Percentiles rank a stretch among this genome's conserved stretches.
These are phyloP conservation scores for Ammopiptanthus mongolicus DNA, from an alignment of 306 rosid species.

Conservation along the genomic window DNA sequence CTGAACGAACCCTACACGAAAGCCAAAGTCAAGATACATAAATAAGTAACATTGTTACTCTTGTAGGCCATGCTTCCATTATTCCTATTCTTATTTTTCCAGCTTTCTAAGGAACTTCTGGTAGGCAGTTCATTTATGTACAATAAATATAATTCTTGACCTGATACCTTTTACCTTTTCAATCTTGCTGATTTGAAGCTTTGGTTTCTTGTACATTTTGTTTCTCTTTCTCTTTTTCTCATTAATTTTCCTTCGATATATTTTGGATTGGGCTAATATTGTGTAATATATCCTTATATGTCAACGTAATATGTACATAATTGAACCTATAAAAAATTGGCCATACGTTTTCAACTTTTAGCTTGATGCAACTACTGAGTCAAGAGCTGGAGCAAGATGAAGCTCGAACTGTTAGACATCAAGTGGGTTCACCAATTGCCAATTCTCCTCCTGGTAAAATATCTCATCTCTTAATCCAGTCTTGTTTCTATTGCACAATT, in stretches of 20 bases:
- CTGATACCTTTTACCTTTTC: background rate
- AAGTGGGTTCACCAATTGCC: conserved; percentile 77
- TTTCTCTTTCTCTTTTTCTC: background rate
- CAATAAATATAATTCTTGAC: background rate
- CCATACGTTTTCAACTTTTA: conserved; percentile 14
- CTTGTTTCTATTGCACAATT: background rate
- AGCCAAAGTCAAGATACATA: background rate
- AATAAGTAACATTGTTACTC: background rate
- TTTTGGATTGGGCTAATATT: background rate
- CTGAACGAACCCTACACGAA: too few relatives aligned
- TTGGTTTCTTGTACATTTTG: background rate
- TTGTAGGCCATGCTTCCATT: background rate
- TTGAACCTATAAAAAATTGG: conserved; percentile 5
- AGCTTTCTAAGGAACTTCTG: background rate
- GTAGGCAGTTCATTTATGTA: background rate
- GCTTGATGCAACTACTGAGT: conserved; percentile 86
- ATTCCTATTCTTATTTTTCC: background rate
- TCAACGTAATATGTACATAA: background rate
- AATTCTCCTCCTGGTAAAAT: conserved; percentile 83
- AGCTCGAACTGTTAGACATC: conserved; percentile 55
- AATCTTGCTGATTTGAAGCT: background rate
- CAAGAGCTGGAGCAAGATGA: conserved; percentile 92
- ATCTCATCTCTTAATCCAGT: conserved; percentile 7
- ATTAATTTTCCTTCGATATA: background rate
- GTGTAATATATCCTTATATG: background rate